Evolutionary conservation across 371 early-diverging fungal species (phyloP).

Genomic region (Batkoa obscura): DNA sequence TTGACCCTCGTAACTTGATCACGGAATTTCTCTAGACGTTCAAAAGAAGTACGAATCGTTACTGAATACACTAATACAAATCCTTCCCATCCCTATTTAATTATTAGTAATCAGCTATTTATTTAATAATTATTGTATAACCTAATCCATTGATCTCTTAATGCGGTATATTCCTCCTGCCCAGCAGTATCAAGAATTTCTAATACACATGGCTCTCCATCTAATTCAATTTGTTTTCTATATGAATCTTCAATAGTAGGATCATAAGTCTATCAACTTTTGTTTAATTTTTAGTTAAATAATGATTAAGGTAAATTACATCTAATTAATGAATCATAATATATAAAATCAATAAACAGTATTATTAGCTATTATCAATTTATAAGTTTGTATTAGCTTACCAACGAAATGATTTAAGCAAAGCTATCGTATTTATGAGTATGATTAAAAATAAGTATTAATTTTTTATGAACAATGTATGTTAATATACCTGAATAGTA

Average conservation of each 20-base stretch:
- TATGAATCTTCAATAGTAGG: conserved; percentile 51
- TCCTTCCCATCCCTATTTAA: conserved; percentile 59
- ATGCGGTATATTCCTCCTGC: conserved; percentile 29
- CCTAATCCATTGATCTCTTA: conserved; percentile 69
- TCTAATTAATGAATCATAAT: no score
- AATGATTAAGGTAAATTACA: no score
- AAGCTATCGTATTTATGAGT: conserved; percentile 15
- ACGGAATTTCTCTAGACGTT: conserved; percentile 32
- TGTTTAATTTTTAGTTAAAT: neutral
- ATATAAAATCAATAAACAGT: no score
- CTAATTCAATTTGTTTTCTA: conserved; percentile 70
- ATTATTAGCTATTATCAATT: no score
- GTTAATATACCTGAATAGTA: conserved; percentile 10
- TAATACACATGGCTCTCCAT: conserved; percentile 71
- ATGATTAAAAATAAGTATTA: neutral
- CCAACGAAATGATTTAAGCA: conserved; percentile 59
- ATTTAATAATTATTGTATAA: conserved; percentile 5
- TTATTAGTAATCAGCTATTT: neutral
- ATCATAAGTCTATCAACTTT: conserved; percentile 34
- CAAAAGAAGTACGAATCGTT: conserved; percentile 47
- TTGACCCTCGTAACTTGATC: conserved; percentile 46
- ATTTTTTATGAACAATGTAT: neutral
- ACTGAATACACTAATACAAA: conserved; percentile 77
- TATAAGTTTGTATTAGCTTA: conserved; percentile 9
- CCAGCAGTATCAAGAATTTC: conserved; percentile 87